Evolutionary conservation across 2,329 filamentous ascomycete genomes (phyloP).

Genomic region (Thielaviopsis cerberus): DNA sequence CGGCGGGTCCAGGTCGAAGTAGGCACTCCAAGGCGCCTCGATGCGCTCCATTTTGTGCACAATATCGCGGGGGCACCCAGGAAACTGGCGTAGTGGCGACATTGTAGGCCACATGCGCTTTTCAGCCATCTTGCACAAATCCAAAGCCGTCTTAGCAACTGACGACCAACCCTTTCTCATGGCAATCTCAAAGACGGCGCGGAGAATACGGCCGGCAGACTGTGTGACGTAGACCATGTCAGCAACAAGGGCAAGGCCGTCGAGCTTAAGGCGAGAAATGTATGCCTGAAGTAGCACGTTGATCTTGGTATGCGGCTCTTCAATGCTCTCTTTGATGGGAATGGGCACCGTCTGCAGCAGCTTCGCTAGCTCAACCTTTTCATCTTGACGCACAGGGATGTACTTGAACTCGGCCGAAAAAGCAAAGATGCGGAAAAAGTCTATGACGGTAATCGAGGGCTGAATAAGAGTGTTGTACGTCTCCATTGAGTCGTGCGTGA

Average conservation of each 20-base stretch:
- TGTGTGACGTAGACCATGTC: slow-evolving; percentile 98
- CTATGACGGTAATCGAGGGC: slow-evolving; percentile 78
- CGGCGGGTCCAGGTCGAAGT: slow-evolving; percentile 90
- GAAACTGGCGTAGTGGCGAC: slow-evolving; percentile 85
- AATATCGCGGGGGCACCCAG: slow-evolving; percentile 63
- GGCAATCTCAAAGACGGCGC: slow-evolving; percentile 93
- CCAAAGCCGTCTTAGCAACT: slow-evolving; percentile 78
- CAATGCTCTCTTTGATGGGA: slow-evolving; percentile 91
- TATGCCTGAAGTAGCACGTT: slow-evolving; percentile 94
- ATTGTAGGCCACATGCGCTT: slow-evolving; percentile 99
- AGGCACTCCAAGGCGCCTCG: slow-evolving; percentile 80
- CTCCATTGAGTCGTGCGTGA: slow-evolving; percentile 87
- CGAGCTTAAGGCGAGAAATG: slow-evolving; percentile 83
- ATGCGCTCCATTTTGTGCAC: slow-evolving; percentile 86
- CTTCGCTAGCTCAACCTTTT: slow-evolving; percentile 90
- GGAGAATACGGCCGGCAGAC: slow-evolving; percentile 84
- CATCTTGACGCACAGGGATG: slow-evolving; percentile 90
- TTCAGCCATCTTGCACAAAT: slow-evolving; percentile 97
- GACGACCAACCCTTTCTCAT: slow-evolving; percentile 90
- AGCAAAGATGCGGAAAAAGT: slow-evolving; percentile 90
- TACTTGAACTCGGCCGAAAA: slow-evolving; percentile 98
- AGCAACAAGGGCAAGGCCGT: slow-evolving; percentile 88
- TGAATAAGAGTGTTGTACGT: slow-evolving; percentile 94
- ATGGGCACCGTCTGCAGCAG: slow-evolving; percentile 78
- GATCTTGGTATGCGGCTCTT: slow-evolving; percentile 93